Evolutionary conservation across 2,329 filamentous ascomycete genomes (phyloP).

Genomic region (Elsinoe australis): DNA sequence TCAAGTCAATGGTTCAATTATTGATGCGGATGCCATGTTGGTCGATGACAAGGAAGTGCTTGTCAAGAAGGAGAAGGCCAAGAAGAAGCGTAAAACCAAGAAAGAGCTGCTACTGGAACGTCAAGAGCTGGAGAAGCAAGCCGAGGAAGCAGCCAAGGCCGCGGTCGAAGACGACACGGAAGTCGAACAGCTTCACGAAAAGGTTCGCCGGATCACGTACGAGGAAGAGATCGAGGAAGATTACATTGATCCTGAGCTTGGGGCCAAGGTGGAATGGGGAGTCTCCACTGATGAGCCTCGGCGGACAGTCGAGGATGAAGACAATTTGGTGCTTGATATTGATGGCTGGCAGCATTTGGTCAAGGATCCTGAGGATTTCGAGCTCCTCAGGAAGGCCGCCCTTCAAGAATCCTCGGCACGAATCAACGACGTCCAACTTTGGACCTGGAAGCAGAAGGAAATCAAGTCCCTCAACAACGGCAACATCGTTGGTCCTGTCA

Average conservation of each 20-base stretch:
- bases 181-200: slow-evolving; percentile 32
- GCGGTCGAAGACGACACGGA: slow-evolving; percentile 28
- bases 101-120: slow-evolving; percentile 66
- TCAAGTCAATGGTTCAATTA: slow-evolving; percentile 16
- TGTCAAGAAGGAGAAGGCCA: slow-evolving; percentile 34
- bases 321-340: slow-evolving; percentile 56
- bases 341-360: slow-evolving; percentile 62
- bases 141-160: slow-evolving; percentile 26
- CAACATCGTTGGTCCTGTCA: slow-evolving; percentile 48
- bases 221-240: slow-evolving; percentile 43
- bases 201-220: slow-evolving; percentile 41
- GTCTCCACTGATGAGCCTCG: slow-evolving; percentile 53
- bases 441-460: slow-evolving; percentile 65
- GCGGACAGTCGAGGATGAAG: slow-evolving; percentile 60
- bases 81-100: slow-evolving; percentile 64
- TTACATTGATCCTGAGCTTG: slow-evolving; percentile 32
- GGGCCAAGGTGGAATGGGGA: slow-evolving; percentile 50
- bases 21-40: slow-evolving; percentile 13
- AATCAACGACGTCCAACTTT: slow-evolving; percentile 52
- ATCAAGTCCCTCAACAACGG: slow-evolving; percentile 61
- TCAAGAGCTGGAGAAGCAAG: slow-evolving; percentile 47
- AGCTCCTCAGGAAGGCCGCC: slow-evolving; percentile 48
- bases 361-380: slow-evolving; percentile 62
- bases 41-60: slow-evolving; percentile 22
- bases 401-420: slow-evolving; percentile 39